Evolutionary conservation across 2,329 filamentous ascomycete genomes (phyloP).

Genomic region (Neocatenulostroma microsporum): DNA sequence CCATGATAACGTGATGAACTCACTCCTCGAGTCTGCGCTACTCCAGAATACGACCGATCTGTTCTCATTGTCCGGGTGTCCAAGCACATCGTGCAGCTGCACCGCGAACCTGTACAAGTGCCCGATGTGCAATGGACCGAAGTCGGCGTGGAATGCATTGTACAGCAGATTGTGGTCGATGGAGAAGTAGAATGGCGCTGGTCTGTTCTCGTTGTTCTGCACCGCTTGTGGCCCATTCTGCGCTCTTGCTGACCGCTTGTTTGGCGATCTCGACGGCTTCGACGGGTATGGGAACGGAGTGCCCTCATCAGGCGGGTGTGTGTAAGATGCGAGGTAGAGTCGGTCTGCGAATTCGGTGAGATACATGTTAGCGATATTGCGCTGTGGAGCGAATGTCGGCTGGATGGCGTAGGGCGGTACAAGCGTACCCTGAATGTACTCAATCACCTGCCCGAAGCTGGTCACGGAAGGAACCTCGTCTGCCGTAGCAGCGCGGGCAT

Average conservation of each 20-base stretch:
- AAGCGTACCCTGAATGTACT: conserved; percentile 82
- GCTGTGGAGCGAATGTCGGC: conserved; percentile 3
- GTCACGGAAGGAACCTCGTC: conserved; percentile 28
- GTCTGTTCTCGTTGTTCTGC: conserved; percentile 35
- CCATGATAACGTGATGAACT: conserved; percentile 30
- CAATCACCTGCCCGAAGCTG: conserved; percentile 81
- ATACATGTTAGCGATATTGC: conserved; percentile 23
- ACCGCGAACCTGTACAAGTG: conserved; percentile 96
- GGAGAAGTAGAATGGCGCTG: conserved; percentile 84
- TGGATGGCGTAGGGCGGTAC: neutral
- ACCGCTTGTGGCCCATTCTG: conserved; percentile 50
- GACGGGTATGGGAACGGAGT: conserved; percentile 79
- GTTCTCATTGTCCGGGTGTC: conserved; percentile 81
- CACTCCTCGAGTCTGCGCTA: conserved; percentile 81
- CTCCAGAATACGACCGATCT: conserved; percentile 95
- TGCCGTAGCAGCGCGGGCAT: conserved; percentile 18
- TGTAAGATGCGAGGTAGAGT: conserved; percentile 88
- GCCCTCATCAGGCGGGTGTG: conserved; percentile 67
- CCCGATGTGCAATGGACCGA: conserved; percentile 93
- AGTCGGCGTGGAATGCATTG: conserved; percentile 98
- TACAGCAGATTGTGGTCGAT: conserved; percentile 79
- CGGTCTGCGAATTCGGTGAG: conserved; percentile 57
- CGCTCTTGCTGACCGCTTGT: conserved; percentile 63
- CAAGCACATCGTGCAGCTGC: conserved; percentile 89
- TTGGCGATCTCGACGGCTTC: conserved; percentile 55